Evolutionary conservation across 371 early-diverging fungal species (phyloP).

Genomic region (Syncephalastrum racemosum): DNA sequence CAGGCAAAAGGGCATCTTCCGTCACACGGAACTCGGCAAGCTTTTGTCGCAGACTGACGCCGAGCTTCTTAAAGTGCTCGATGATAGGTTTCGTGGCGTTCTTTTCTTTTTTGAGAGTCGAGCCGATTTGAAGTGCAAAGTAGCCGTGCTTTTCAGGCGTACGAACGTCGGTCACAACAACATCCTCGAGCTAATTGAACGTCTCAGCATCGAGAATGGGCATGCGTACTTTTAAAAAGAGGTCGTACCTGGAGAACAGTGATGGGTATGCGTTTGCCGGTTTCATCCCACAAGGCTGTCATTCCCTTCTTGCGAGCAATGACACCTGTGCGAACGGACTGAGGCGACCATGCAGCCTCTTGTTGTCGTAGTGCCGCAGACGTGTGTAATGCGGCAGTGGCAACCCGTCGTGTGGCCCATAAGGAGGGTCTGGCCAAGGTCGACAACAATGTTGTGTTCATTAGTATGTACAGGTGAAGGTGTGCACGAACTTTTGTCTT

Average conservation of each 20-base stretch:
- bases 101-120: constrained; percentile 63
- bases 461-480: too few relatives aligned
- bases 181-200: constrained; percentile 60
- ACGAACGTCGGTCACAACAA: constrained; percentile 70
- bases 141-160: constrained; percentile 65
- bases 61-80: constrained; percentile 74
- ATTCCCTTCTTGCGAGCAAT: constrained; percentile 93
- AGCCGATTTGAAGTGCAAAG: constrained; percentile 80
- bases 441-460: too few relatives aligned
- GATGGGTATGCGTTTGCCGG: constrained; percentile 89
- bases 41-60: constrained; percentile 75
- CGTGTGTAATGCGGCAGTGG: constrained; percentile 31
- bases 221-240: too few relatives aligned
- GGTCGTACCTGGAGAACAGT: constrained; percentile 83
- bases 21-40: constrained; percentile 85
- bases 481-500: too few relatives aligned
- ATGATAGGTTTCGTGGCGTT: constrained; percentile 67
- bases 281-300: constrained; percentile 93
- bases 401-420: constrained; percentile 9
- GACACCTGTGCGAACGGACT: constrained; percentile 71
- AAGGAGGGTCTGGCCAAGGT: constrained; percentile 9
- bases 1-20: constrained; percentile 82
- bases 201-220: not conserved
- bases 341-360: constrained; percentile 34
- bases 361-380: constrained; percentile 19